Base-by-base conservation (phyloP, 2,329 filamentous ascomycete species). In the Sporothrix variecibatus region DNA sequence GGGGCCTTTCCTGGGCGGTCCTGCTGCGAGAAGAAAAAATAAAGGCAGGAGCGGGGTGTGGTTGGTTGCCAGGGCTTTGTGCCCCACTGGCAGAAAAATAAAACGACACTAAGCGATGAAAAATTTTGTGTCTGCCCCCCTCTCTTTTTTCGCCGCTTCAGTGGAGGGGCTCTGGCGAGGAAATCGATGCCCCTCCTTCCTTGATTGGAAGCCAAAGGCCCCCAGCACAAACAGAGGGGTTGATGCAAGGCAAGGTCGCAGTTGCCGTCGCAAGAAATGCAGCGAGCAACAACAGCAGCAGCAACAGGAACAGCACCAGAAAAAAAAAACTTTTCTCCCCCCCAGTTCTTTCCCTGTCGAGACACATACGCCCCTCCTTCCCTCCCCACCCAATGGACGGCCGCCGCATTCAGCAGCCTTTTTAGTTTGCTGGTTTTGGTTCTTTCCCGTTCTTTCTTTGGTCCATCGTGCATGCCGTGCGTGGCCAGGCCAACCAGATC, bases 41-140 rank as follows among this genome's bases (percentile, higher is more conserved):
- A 17, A 28, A 64, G 56, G 46, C 34, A 74, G 62, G 72, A 74
- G 73, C 73, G 73, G 73, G 75, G 76, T 75, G 73, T 75, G 75
- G 74, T 76, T 77, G 76, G 76, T 74, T 76, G 76, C 75, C 75
- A 76, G 75, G 76, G 76, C 68, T 77, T 72, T 71, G 20, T 60
- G 75, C 76, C 75, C 76, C 76, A 77, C 76, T 46, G 65, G 28
- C 56, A 72, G 70, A 72, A 67, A 74, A 77, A 76, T 72, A 74
- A 76, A 75, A 71, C n/a, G 64, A 68, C 31, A 60, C 75, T 75
- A 75, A 51, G 23, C 53, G 17, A 56, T 71, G 74, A 74, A 77
- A 73, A 71, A 65, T 75, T 73, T 68, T 64, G 58, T 60, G 56
- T 69, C 64, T 56, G 34, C 53, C 23, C 38, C 65, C 51, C 26